Evolutionary conservation across 2,329 filamentous ascomycete genomes (phyloP).

Genomic region (Pseudogymnoascus sp.): DNA sequence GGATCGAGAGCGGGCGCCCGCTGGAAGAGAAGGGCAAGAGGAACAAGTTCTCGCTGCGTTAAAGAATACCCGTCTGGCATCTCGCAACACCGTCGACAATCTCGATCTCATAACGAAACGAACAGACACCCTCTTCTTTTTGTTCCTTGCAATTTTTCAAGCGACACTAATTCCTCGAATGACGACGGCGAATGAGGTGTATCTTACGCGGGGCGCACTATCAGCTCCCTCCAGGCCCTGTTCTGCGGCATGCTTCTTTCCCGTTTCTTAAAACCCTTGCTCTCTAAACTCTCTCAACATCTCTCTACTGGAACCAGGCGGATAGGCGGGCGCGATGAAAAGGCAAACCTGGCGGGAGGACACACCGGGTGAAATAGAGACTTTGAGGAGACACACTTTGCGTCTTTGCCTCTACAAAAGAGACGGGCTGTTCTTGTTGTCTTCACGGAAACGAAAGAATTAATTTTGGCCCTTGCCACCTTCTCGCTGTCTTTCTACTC

Average conservation of each 20-base stretch:
- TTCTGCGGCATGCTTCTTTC: slow-evolving; percentile 4
- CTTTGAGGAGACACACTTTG: neutral
- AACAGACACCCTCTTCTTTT: slow-evolving; percentile 7
- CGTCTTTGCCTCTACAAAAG: neutral
- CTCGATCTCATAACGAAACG: slow-evolving; percentile 9
- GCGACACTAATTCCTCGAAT: slow-evolving; percentile 9
- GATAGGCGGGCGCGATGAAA: slow-evolving; percentile 3
- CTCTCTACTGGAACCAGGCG: slow-evolving; percentile 6
- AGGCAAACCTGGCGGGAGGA: neutral
- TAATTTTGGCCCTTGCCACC: slow-evolving; percentile 4
- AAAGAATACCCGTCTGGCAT: slow-evolving; percentile 36
- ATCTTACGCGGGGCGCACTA: slow-evolving; percentile 4
- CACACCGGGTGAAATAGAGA: slow-evolving; percentile 2
- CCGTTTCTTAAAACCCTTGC: neutral
- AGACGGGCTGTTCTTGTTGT: slow-evolving; percentile 6
- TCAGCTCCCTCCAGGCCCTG: neutral
- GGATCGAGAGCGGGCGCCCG: slow-evolving; percentile 89
- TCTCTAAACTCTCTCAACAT: neutral
- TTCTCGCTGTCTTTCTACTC: neutral
- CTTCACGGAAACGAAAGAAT: slow-evolving; percentile 8
- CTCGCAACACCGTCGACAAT: neutral
- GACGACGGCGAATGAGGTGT: slow-evolving; percentile 8
- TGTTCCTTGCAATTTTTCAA: slow-evolving; percentile 10
- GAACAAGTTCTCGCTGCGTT: slow-evolving; percentile 98
- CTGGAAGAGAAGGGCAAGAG: slow-evolving; percentile 97